Evolutionary conservation across 495 filamentous ascomycete genomes (phyloP).

Genomic region (Talaromyces ruber): DNA sequence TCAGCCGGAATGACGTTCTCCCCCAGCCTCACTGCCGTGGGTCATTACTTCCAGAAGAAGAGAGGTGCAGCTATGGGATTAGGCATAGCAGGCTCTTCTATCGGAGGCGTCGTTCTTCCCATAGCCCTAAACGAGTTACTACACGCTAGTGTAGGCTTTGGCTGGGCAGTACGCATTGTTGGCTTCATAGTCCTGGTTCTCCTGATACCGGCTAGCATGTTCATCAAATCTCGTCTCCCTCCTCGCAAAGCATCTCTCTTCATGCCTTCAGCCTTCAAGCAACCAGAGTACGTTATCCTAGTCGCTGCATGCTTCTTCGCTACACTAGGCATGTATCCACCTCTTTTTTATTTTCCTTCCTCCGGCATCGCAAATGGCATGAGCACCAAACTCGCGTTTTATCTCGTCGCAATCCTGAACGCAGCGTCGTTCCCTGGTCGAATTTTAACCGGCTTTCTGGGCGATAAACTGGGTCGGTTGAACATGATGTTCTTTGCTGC

Average conservation of each 20-base stretch:
- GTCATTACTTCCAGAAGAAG: conserved; percentile 3
- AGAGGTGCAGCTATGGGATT: conserved; percentile 22
- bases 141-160: conserved; percentile 12
- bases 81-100: conserved; percentile 32
- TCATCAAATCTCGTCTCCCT: conserved; percentile 28
- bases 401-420: conserved; percentile 25
- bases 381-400: conserved; percentile 30
- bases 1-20: conserved; percentile 39
- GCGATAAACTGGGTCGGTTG: conserved; percentile 62
- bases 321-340: conserved; percentile 45
- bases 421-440: conserved; percentile 20
- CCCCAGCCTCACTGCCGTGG: not conserved
- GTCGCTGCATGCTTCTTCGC: conserved; percentile 32
- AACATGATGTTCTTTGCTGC: conserved; percentile 63
- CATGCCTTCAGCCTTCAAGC: conserved; percentile 29
- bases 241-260: conserved; percentile 33
- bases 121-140: conserved; percentile 24
- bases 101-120: conserved; percentile 30
- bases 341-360: conserved; percentile 47
- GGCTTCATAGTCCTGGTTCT: conserved; percentile 14
- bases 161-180: conserved; percentile 13
- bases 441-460: conserved; percentile 15
- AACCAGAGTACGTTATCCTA: conserved; percentile 22
- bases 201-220: not conserved
- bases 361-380: conserved; percentile 44